phyloP scores from a whole-genome alignment of 768 basidiomycete genomes.

The Hygrocybe punicea region DNA sequence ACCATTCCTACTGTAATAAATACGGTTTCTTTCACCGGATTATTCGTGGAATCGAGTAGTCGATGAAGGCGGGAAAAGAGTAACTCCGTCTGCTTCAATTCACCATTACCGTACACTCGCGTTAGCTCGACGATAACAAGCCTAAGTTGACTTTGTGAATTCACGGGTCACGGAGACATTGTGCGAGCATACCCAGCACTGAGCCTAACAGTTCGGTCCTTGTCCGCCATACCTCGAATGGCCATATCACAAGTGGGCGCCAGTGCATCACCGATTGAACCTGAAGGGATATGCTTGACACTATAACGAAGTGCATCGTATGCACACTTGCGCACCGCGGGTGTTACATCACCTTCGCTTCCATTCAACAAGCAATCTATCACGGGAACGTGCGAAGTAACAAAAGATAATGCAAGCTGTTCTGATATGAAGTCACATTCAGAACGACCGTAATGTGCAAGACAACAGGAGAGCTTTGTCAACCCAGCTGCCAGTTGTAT shows the following conservation, averaged over 20 bases:
- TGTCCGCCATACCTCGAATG: slow-evolving; percentile 49
- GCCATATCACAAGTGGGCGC: slow-evolving; percentile 38
- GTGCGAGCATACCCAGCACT: slow-evolving; percentile 59
- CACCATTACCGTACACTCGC: slow-evolving; percentile 39
- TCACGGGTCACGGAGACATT: not conserved
- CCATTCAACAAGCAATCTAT: slow-evolving; percentile 47
- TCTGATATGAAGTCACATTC: slow-evolving; percentile 26
- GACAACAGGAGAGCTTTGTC: slow-evolving; percentile 34
- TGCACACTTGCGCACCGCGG: slow-evolving; percentile 43
- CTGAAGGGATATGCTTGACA: slow-evolving; percentile 42
- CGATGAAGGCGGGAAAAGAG: slow-evolving; percentile 48
- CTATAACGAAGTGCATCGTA: slow-evolving; percentile 41
- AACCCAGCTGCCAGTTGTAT: slow-evolving; percentile 34
- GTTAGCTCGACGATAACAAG: slow-evolving; percentile 49
- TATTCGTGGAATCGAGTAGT: slow-evolving; percentile 45
- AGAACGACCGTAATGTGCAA: slow-evolving; percentile 35
- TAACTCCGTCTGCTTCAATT: slow-evolving; percentile 34
- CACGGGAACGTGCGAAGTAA: slow-evolving; percentile 36
- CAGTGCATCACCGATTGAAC: slow-evolving; percentile 27
- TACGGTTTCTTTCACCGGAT: slow-evolving; percentile 58
- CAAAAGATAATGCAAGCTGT: slow-evolving; percentile 24
- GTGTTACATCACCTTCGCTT: slow-evolving; percentile 43
- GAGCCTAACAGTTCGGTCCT: slow-evolving; percentile 58
- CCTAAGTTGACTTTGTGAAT: slow-evolving; percentile 27
- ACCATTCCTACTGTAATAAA: slow-evolving; percentile 59